Evolutionary conservation across 352 stramenopile species (phyloP).

Genomic region (Pythium dissimile): DNA sequence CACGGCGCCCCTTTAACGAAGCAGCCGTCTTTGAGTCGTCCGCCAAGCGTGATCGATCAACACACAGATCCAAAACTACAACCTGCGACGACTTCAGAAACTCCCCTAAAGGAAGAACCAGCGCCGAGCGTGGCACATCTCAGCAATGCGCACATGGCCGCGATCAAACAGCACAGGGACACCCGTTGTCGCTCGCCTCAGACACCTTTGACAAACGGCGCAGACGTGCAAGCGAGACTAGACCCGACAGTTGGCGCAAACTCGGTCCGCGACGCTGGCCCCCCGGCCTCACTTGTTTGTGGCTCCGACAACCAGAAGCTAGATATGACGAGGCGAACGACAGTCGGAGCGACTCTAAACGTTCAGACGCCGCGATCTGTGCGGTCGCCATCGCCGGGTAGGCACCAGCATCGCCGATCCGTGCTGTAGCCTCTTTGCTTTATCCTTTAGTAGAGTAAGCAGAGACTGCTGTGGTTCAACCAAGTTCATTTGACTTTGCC

Average conservation of each 20-base stretch:
- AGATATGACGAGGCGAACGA: too few species aligned
- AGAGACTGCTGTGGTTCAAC: not conserved
- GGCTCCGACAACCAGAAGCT: too few species aligned
- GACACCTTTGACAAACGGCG: too few species aligned
- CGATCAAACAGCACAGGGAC: not conserved
- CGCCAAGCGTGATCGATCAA: not conserved
- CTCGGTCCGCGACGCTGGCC: too few species aligned
- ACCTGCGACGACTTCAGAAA: too few species aligned
- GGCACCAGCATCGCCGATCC: not conserved
- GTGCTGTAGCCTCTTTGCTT: not conserved
- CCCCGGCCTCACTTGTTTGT: too few species aligned
- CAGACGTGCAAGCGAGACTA: too few species aligned
- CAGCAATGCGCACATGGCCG: not conserved
- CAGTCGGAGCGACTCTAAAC: too few species aligned
- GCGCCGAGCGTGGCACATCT: not conserved
- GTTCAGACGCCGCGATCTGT: not conserved
- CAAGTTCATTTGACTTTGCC: not conserved
- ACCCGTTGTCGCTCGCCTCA: not conserved
- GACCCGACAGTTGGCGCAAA: too few species aligned
- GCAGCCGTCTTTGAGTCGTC: not conserved
- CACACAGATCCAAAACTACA: too few species aligned
- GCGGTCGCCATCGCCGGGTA: not conserved
- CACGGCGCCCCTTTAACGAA: constrained; percentile 4
- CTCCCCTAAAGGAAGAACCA: too few species aligned
- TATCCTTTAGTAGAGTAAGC: not conserved